Evolutionary conservation across 495 filamentous ascomycete genomes (phyloP), one percentile per base, ranked within the genome.

Genomic region (Hypoxylon subgilvum): DNA sequence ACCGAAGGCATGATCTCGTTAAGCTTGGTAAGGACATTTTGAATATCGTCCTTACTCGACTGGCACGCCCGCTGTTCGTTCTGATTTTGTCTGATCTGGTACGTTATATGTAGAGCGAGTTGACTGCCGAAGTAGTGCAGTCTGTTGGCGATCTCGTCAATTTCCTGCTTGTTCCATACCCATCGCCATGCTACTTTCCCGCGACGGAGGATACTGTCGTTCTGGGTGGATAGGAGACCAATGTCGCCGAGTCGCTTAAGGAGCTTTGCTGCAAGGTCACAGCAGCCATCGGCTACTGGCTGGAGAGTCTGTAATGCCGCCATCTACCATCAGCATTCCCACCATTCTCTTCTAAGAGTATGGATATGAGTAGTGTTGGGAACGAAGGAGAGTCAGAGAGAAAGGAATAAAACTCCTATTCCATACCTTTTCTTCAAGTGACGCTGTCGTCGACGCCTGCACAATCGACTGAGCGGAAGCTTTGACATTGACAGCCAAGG

Each of bases 91-190:
- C 10, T 46, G 5, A 46, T 21, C 14, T 46, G 43, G 43, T 46
- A 21, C 12, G 43, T 32, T 17, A 32, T 32, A 9, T 46, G 27
- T 12, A 46, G 6, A 21, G 43, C 3, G 30, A 46, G 25, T n/a
- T 21, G 43, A 22, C 27, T 34, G 12, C 27, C 43, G 14, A 46
- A 46, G 9, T 34, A 21, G n/a, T 46, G 27, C 21, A 32, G 9
- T 14, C 28, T 46, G 14, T 21, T 9, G 43, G 28, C 27, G 39
- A 38, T 41, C 28, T 44, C 51, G 23, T 44, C 41, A 14, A 46
- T 54, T 18, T 54, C 40, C 23, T 18, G 21, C 22, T 53, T 43
- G n/a, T 53, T 43, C 50, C 50, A 53, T 27, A 53, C 16, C 17
- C 18, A 44, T 36, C 21, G 32, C 25, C 28, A 46, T 14, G 31